These are phyloP conservation scores for Circinella minor DNA, from an alignment of 371 early-diverging fungal species.

Conservation along the genomic window DNA sequence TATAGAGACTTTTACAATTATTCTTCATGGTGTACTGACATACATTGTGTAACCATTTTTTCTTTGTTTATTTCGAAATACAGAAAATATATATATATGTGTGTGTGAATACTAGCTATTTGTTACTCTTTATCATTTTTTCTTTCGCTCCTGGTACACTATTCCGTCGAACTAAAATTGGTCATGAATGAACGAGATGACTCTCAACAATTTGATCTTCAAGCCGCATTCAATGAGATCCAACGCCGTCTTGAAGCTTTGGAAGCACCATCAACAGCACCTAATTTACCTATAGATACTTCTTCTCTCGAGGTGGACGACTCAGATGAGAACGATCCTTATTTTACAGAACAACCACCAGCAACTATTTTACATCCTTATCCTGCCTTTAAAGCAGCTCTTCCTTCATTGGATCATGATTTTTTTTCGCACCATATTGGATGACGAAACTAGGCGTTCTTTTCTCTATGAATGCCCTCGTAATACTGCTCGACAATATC, in stretches of 20 bases:
- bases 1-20: too few species aligned
- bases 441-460: neutral
- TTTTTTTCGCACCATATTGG: neutral
- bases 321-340: neutral
- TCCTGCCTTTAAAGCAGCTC: neutral
- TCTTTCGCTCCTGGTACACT: conserved; percentile 4
- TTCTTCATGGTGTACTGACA: neutral
- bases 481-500: conserved; percentile 2
- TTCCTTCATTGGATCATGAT: neutral
- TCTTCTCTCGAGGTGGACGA: neutral
- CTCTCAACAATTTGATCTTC: neutral
- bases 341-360: neutral
- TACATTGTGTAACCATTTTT: conserved; percentile 2
- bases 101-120: neutral
- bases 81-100: neutral
- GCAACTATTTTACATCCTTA: neutral
- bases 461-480: conserved; percentile 4
- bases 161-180: neutral
- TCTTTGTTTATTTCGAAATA: neutral
- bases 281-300: neutral
- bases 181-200: neutral
- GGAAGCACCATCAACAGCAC: neutral
- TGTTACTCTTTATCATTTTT: neutral
- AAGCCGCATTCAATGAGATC: neutral
- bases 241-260: neutral